Evolutionary conservation across 768 basidiomycete species (phyloP).

Genomic region (Boletus insuetus): DNA sequence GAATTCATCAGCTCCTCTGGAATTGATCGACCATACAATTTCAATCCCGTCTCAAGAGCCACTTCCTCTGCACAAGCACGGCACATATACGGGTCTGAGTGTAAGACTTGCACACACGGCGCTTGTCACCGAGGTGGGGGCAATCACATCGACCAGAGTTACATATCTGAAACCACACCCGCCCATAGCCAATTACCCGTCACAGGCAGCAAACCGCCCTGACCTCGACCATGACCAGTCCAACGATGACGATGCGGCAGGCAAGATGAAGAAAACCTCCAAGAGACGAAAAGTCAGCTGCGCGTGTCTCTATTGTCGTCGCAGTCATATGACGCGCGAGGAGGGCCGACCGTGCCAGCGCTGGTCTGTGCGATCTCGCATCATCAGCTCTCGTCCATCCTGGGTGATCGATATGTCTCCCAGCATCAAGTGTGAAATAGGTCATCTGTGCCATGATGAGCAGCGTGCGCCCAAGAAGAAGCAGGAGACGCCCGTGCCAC

Average conservation of each 20-base stretch:
- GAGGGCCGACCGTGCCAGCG: slow-evolving; percentile 89
- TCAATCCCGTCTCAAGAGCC: slow-evolving; percentile 18
- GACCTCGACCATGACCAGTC: slow-evolving; percentile 30
- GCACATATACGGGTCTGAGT: slow-evolving; percentile 76
- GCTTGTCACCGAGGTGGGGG: too few species aligned
- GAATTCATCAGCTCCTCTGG: slow-evolving; percentile 30
- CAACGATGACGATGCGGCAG: slow-evolving; percentile 32
- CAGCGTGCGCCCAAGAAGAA: slow-evolving; percentile 54
- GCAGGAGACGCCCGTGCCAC: slow-evolving; percentile 30
- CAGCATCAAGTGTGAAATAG: slow-evolving; percentile 95
- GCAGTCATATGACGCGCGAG: slow-evolving; percentile 92
- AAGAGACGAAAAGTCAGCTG: slow-evolving; percentile 88
- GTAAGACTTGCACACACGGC: too few species aligned
- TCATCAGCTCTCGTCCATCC: not conserved
- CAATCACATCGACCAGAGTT: too few species aligned
- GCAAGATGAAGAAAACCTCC: slow-evolving; percentile 42
- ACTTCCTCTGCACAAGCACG: slow-evolving; percentile 51
- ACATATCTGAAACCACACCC: too few species aligned
- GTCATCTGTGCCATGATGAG: slow-evolving; percentile 92
- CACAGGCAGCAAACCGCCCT: slow-evolving; percentile 8
- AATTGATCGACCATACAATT: slow-evolving; percentile 10
- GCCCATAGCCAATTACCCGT: slow-evolving; percentile 30
- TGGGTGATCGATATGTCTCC: slow-evolving; percentile 4
- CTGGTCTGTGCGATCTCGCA: slow-evolving; percentile 58
- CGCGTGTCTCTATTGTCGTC: slow-evolving; percentile 89